A percentile compares a stretch with the other conserved stretches of the same genome.
These are phyloP conservation scores for Avena insularis DNA, from an alignment of 176 grass and related monocot species.

Conservation along the genomic window DNA sequence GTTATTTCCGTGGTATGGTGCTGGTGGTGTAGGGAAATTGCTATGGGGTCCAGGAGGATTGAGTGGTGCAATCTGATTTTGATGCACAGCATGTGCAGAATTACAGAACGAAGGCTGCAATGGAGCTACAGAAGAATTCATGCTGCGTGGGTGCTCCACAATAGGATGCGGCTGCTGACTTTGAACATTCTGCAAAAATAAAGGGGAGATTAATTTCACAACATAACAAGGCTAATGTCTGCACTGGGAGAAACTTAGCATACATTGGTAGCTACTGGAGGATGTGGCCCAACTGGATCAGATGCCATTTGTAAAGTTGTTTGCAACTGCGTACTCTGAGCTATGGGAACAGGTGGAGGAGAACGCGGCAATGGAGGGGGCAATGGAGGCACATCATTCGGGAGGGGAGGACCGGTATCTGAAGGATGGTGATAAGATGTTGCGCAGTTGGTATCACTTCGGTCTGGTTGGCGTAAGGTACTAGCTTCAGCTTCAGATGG, in stretches of 20 bases:
- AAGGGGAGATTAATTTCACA: conserved; percentile 22
- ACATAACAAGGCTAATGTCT: conserved; percentile 35
- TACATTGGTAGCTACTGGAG: conserved; percentile 47
- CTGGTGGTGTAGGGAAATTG: conserved; percentile 46
- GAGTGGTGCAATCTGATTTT: conserved; percentile 57
- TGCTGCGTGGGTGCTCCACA: conserved; percentile 44
- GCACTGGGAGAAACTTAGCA: conserved; percentile 41
- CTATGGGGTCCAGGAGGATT: conserved; percentile 54
- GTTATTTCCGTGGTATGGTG: conserved; percentile 65
- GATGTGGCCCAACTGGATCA: conserved; percentile 49
- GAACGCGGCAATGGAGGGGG: conserved; percentile 92
- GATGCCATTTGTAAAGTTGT: conserved; percentile 39
- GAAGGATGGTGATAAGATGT: conserved; percentile 34
- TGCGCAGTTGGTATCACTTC: conserved; percentile 47
- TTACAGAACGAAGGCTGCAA: conserved; percentile 65
- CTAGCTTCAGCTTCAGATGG: conserved; percentile 50
- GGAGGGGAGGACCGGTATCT: conserved; percentile 68
- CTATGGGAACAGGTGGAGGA: conserved; percentile 62
- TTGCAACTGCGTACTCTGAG: conserved; percentile 43
- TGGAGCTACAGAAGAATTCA: conserved; percentile 48
- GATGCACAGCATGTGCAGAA: conserved; percentile 58
- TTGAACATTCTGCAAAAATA: conserved; percentile 70
- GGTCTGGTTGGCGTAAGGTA: conserved; percentile 30
- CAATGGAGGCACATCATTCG: conserved; percentile 70
- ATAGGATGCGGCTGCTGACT: conserved; percentile 59